phyloP scores from a whole-genome alignment of 768 basidiomycete genomes.

The Russula virescens region DNA sequence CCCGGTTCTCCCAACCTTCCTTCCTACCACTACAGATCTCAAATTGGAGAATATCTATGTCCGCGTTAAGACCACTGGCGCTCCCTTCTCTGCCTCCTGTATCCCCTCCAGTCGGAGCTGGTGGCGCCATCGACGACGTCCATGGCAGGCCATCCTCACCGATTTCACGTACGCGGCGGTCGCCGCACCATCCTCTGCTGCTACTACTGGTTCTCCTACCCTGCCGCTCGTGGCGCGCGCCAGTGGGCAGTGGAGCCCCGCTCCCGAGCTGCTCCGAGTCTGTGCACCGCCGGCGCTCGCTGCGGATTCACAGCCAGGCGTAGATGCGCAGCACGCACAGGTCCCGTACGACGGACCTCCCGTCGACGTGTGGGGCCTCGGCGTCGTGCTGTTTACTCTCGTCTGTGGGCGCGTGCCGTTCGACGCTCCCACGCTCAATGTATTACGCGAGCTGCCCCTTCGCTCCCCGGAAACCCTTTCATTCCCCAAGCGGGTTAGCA shows the following conservation, averaged over 20 bases:
- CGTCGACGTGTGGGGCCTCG: slow-evolving; percentile 11
- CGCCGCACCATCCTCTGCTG: neutral
- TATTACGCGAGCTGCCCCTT: neutral
- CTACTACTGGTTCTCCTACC: no score
- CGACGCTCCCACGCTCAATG: neutral
- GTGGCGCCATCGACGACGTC: no score
- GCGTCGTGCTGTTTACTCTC: slow-evolving; percentile 2
- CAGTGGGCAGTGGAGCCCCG: slow-evolving; percentile 1
- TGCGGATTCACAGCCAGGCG: no score
- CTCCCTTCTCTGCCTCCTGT: no score
- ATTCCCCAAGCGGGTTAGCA: neutral
- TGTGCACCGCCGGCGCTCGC: neutral
- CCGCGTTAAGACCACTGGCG: neutral
- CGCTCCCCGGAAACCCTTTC: neutral
- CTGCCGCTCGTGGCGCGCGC: neutral
- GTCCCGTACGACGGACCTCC: neutral
- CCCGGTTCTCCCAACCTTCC: neutral
- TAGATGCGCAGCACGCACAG: neutral
- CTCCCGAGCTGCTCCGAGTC: neutral
- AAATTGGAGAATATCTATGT: neutral
- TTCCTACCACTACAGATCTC: neutral
- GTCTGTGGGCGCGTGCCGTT: neutral
- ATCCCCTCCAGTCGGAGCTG: no score
- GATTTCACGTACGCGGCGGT: neutral
- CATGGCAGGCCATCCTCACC: neutral